These are phyloP conservation scores for Hylodesmum podocarpum DNA, from an alignment of 306 rosid species.

Conservation along the genomic window DNA sequence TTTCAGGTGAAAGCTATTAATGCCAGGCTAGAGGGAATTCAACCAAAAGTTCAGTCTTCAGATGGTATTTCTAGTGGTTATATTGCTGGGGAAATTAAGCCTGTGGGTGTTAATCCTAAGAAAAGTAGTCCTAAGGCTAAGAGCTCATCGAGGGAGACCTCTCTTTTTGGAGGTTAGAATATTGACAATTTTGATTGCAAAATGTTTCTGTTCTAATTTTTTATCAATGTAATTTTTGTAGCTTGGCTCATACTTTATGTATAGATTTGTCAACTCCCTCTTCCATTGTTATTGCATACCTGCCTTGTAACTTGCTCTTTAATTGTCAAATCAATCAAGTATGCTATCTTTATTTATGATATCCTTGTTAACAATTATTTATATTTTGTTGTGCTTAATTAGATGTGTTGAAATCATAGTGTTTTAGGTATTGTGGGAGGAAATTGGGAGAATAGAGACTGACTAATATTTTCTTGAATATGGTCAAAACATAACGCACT, in stretches of 20 bases:
- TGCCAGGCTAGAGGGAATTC: conserved; percentile 92
- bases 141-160: conserved; percentile 73
- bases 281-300: conserved; percentile 6
- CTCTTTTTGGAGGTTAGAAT: conserved; percentile 88
- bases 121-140: conserved; percentile 93
- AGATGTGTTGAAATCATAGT: background rate
- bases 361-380: background rate
- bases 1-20: conserved; percentile 92
- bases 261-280: conserved; percentile 19
- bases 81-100: conserved; percentile 69
- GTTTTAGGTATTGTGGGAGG: background rate
- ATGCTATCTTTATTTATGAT: background rate
- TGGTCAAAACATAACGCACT: background rate
- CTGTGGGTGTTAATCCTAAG: conserved; percentile 59
- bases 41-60: conserved; percentile 73
- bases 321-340: background rate
- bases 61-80: conserved; percentile 67
- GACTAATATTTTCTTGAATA: background rate
- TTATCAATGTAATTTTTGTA: background rate
- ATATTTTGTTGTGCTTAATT: conserved; percentile 20
- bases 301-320: background rate
- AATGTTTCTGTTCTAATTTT: conserved; percentile 15
- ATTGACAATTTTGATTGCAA: conserved; percentile 25
- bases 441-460: background rate
- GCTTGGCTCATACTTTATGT: background rate